phyloP scores from a whole-genome alignment of 306 rosid species.

The Rosa chinensis region DNA sequence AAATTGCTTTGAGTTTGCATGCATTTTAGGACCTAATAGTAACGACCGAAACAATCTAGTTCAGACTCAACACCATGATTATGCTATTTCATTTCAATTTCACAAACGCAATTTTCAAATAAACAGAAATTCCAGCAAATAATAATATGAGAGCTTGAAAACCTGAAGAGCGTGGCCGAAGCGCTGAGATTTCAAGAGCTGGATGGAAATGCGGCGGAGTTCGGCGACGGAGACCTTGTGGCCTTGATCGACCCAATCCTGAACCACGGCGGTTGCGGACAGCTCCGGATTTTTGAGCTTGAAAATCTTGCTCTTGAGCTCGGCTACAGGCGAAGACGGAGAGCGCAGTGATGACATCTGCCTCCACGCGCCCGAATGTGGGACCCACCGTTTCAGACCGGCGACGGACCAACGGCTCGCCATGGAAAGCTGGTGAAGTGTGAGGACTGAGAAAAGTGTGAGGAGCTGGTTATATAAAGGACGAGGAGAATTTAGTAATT shows the following conservation, averaged over 20 bases:
- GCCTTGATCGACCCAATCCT: conserved; percentile 40
- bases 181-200: conserved; percentile 54
- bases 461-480: background rate
- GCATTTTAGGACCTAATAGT: conserved; percentile 56
- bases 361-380: conserved; percentile 14
- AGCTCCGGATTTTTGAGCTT: conserved; percentile 24
- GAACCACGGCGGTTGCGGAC: conserved; percentile 44
- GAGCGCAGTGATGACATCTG: conserved; percentile 10
- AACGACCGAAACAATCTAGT: background rate
- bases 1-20: conserved; percentile 50
- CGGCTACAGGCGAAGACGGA: conserved; percentile 15
- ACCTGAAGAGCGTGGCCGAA: conserved; percentile 67
- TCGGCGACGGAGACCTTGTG: conserved; percentile 40
- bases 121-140: background rate
- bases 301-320: conserved; percentile 36
- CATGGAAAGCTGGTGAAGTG: conserved; percentile 27
- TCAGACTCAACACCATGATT: background rate
- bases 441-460: background rate
- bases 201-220: conserved; percentile 48
- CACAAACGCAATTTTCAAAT: background rate
- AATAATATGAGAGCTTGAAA: conserved; percentile 13
- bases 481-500: background rate
- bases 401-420: conserved; percentile 32
- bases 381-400: conserved; percentile 39
- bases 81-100: background rate